phyloP scores from a whole-genome alignment of 768 basidiomycete genomes.

The Tricholoma hemisulphureum region DNA sequence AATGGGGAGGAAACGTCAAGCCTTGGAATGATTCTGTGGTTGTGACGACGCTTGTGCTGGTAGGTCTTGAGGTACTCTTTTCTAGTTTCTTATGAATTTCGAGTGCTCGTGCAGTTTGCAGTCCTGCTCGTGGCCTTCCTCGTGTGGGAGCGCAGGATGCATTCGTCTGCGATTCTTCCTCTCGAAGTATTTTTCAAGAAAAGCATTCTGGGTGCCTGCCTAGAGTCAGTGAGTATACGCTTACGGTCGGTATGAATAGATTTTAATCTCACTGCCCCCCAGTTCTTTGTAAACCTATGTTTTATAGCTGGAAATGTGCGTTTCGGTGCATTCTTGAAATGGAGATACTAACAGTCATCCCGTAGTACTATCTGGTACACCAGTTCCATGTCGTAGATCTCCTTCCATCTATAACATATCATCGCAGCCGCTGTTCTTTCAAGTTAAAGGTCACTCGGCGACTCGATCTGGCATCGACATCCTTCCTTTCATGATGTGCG shows the following conservation, averaged over 20 bases:
- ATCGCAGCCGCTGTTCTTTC: constrained; percentile 26
- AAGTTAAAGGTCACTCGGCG: constrained; percentile 32
- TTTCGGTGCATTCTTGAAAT: background rate
- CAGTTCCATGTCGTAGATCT: background rate
- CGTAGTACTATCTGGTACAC: background rate
- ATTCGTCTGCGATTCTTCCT: constrained; percentile 39
- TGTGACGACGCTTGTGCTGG: constrained; percentile 19
- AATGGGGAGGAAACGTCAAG: constrained; percentile 48
- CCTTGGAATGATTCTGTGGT: constrained; percentile 42
- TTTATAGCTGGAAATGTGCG: background rate
- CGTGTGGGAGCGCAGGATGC: constrained; percentile 32
- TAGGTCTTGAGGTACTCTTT: background rate
- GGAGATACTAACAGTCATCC: background rate
- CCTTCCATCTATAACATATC: constrained; percentile 1
- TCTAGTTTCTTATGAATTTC: background rate
- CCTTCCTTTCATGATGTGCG: constrained; percentile 35
- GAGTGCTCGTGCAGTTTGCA: constrained; percentile 14
- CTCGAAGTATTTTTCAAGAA: constrained; percentile 30
- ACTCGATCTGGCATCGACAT: constrained; percentile 40
- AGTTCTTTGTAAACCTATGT: background rate
- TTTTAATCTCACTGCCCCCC: background rate
- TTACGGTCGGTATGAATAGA: background rate
- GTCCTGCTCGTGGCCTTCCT: constrained; percentile 29
- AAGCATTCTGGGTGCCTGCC: constrained; percentile 26
- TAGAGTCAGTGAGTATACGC: constrained; percentile 17